phyloP scores from a whole-genome alignment of 306 rosid genomes.

The Echinosophora koreensis region DNA sequence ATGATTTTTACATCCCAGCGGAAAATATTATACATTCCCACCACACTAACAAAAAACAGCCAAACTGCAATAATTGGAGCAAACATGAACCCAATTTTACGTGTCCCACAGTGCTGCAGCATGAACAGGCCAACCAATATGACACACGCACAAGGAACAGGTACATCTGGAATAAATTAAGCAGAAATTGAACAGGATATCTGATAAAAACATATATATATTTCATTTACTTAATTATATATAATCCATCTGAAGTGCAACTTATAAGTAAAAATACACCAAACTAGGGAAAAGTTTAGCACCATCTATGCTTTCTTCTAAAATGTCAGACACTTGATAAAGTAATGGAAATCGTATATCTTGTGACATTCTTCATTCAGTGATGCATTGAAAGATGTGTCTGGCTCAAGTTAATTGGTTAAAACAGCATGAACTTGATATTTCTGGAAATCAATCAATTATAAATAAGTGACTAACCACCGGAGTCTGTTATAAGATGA shows the following conservation, averaged over 20 bases:
- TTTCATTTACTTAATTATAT: not conserved
- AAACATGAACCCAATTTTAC: constrained; percentile 76
- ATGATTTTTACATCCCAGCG: constrained; percentile 66
- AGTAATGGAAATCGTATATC: not conserved
- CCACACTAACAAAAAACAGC: constrained; percentile 65
- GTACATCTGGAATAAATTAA: constrained; percentile 65
- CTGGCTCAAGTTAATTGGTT: not conserved
- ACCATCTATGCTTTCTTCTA: not conserved
- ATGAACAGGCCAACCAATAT: constrained; percentile 79
- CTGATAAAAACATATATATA: not conserved
- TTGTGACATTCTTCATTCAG: not conserved
- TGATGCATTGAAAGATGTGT: not conserved
- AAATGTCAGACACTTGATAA: not conserved
- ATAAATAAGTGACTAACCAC: not conserved
- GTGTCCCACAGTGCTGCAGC: constrained; percentile 79
- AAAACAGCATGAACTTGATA: not conserved
- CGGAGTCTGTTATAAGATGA: not conserved
- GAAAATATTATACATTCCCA: constrained; percentile 64
- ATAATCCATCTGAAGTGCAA: not conserved
- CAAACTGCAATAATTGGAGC: constrained; percentile 78
- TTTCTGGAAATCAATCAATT: not conserved
- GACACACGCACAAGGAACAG: constrained; percentile 75
- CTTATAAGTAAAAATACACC: not conserved
- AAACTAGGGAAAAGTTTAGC: not conserved
- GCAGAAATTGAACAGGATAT: constrained; percentile 18